These are phyloP conservation scores for Selenicereus undatus DNA, from an alignment of 148 eudicot species.

Conservation along the genomic window DNA sequence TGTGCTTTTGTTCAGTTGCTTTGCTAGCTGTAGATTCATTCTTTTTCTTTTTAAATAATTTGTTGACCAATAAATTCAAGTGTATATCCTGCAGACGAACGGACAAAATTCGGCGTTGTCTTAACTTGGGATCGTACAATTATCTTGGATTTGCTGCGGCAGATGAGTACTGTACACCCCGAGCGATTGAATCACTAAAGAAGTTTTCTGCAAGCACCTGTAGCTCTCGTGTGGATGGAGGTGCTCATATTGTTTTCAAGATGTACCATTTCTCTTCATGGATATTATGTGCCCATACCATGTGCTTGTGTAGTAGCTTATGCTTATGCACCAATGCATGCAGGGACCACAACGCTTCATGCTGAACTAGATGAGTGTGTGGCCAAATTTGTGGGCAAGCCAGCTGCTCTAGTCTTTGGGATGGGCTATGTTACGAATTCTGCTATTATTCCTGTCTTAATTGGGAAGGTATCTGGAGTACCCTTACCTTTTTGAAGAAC, in stretches of 20 bases:
- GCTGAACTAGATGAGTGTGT: constrained; percentile 77
- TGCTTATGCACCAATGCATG: constrained; percentile 23
- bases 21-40: neutral
- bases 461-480: constrained; percentile 61
- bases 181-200: constrained; percentile 66
- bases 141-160: constrained; percentile 98
- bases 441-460: constrained; percentile 82
- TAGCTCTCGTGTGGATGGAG: constrained; percentile 87
- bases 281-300: neutral
- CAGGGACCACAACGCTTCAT: constrained; percentile 81
- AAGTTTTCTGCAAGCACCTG: constrained; percentile 77
- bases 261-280: neutral
- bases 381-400: constrained; percentile 88
- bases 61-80: constrained; percentile 13
- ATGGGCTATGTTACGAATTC: constrained; percentile 98
- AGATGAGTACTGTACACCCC: constrained; percentile 96
- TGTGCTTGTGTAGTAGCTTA: neutral
- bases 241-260: constrained; percentile 28
- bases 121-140: constrained; percentile 96
- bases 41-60: neutral
- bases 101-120: constrained; percentile 58
- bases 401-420: constrained; percentile 81
- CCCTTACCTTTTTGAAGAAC: neutral
- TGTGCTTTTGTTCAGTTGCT: neutral
- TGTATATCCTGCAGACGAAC: constrained; percentile 56